phyloP scores from a whole-genome alignment of 1,139 yeast species.

The Hyphopichia fennica region DNA sequence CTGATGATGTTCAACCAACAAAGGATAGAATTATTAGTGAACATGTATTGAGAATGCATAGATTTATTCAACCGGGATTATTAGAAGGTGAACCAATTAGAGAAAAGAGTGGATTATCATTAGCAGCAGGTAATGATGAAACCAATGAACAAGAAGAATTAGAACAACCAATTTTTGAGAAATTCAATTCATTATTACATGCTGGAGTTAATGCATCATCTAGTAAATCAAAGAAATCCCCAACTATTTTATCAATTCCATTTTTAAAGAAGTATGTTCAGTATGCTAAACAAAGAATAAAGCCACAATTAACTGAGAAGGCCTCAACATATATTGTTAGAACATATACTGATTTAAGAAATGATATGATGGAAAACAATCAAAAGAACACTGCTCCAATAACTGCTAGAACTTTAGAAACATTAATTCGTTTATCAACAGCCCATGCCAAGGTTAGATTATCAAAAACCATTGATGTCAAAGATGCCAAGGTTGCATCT shows the following conservation, averaged over 20 bases:
- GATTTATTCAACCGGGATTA: conserved; percentile 85
- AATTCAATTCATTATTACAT: conserved; percentile 78
- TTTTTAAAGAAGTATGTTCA: conserved; percentile 91
- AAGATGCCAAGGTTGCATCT: conserved; percentile 87
- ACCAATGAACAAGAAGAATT: conserved; percentile 48
- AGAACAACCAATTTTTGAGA: conserved; percentile 70
- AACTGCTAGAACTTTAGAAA: conserved; percentile 96
- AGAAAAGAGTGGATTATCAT: conserved; percentile 65
- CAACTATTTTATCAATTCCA: conserved; percentile 73
- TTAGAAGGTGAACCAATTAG: conserved; percentile 94
- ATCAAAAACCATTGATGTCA: conserved; percentile 68
- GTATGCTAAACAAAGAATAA: conserved; percentile 86
- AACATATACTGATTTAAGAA: conserved; percentile 79
- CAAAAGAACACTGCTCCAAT: conserved; percentile 90
- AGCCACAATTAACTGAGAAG: conserved; percentile 74
- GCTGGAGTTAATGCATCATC: conserved; percentile 61
- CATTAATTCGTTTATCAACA: conserved; percentile 90
- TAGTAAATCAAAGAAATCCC: conserved; percentile 42
- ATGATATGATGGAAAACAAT: conserved; percentile 69
- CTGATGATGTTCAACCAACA: conserved; percentile 87
- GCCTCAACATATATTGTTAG: conserved; percentile 84
- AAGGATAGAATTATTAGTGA: conserved; percentile 88
- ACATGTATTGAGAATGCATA: conserved; percentile 92
- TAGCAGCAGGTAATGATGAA: conserved; percentile 77
- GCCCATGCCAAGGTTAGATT: conserved; percentile 96